Evolutionary conservation across 805 yeast genomes (phyloP).

Genomic region (Candida pseudofarinosa): DNA sequence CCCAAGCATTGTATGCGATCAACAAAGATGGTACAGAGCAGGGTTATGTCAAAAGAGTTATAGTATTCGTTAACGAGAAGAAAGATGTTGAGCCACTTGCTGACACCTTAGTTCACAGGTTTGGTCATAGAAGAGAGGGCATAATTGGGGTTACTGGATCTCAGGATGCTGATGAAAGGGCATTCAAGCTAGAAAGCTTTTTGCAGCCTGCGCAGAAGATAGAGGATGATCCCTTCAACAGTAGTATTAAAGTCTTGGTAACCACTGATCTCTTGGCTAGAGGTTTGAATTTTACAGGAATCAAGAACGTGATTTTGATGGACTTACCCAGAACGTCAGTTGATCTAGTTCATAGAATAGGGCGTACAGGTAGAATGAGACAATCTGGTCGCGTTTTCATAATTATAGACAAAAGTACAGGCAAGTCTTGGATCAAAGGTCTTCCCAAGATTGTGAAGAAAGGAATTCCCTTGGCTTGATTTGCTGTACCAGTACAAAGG

Average conservation of each 20-base stretch:
- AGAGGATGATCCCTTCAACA: constrained; percentile 23
- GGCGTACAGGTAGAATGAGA: constrained; percentile 92
- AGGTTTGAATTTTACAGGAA: constrained; percentile 80
- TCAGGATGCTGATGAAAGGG: constrained; percentile 58
- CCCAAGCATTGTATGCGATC: constrained; percentile 84
- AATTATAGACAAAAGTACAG: constrained; percentile 62
- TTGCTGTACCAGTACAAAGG: background rate
- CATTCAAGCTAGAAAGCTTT: constrained; percentile 55
- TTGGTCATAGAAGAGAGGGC: constrained; percentile 35
- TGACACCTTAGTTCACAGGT: constrained; percentile 43
- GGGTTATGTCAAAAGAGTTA: constrained; percentile 70
- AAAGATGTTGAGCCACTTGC: constrained; percentile 59
- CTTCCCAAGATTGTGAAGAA: constrained; percentile 64
- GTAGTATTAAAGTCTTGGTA: constrained; percentile 61
- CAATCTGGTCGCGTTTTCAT: constrained; percentile 84
- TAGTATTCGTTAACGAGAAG: constrained; percentile 80
- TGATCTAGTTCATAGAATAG: constrained; percentile 86
- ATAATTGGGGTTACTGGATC: constrained; percentile 66
- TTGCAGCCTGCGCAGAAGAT: constrained; percentile 53
- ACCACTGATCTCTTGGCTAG: constrained; percentile 89
- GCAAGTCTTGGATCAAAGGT: constrained; percentile 80
- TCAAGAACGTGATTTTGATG: constrained; percentile 76
- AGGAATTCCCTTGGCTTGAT: constrained; percentile 33
- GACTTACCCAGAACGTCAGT: constrained; percentile 84
- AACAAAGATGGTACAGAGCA: constrained; percentile 78